Conservation (phyloP, 1,284 basidiomycete genomes). For the Boletus austroedulis region DNA sequence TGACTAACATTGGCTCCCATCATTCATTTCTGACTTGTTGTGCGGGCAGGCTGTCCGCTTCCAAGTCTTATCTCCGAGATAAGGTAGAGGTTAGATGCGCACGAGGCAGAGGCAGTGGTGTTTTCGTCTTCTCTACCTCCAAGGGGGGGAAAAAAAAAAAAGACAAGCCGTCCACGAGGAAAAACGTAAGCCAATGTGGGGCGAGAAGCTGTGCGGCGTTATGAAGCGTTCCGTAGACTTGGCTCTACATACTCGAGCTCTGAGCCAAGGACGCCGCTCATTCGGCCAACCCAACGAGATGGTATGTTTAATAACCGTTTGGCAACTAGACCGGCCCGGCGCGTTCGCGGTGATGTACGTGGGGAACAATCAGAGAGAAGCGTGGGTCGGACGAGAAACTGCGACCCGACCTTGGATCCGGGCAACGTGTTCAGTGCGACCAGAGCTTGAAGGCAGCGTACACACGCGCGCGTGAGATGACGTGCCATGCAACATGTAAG, state of each 20-base stretch:
- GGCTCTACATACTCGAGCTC: too few relatives aligned
- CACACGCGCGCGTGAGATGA: too few relatives aligned
- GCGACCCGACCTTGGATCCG: background rate
- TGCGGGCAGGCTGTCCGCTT: slow-evolving; percentile 9
- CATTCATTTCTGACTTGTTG: background rate
- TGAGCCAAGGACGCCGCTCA: too few relatives aligned
- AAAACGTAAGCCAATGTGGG: slow-evolving; percentile 1
- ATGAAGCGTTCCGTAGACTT: background rate
- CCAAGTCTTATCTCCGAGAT: slow-evolving; percentile 16
- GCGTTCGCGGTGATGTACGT: background rate
- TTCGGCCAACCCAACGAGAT: too few relatives aligned
- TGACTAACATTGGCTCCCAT: background rate
- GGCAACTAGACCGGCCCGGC: background rate
- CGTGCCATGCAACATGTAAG: too few relatives aligned
- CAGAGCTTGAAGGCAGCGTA: too few relatives aligned
- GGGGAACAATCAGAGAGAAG: too few relatives aligned
- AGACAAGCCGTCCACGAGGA: too few relatives aligned
- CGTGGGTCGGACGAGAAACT: too few relatives aligned
- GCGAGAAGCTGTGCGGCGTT: slow-evolving; percentile 1
- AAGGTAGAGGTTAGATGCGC: background rate
- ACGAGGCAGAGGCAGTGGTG: background rate
- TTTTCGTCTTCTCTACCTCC: background rate
- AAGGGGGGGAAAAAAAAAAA: background rate
- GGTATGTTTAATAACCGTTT: slow-evolving; percentile 11
- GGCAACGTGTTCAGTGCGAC: background rate